Evolutionary conservation across 345 rosid species (phyloP), one percentile per base, ranked within the genome.

Genomic region (Draba incana): DNA sequence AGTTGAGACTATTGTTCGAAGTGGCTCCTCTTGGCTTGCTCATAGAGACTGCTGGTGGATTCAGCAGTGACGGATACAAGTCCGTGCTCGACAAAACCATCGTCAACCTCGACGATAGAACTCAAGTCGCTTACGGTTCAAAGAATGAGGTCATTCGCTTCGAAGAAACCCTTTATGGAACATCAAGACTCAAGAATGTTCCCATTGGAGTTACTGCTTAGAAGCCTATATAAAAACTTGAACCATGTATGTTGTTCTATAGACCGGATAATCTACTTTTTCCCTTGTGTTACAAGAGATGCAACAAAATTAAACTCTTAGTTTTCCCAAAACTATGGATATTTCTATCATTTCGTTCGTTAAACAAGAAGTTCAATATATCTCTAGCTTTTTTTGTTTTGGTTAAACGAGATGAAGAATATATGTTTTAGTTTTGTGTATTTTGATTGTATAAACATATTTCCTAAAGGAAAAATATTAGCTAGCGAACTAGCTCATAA

Each of bases 51-150:
- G 98, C 96, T 5, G 98, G 98, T 2, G 98, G 98, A 14, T 83
- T 77, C 80, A 92, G 98, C 58, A 92, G 98, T 56, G 98, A 92
- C 55, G 98, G 98, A 23, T 1, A 79, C 48, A 69, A 64, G 27
- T 92, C 98, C 0, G 96, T 92, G 42, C 83, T 92, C 4, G 96
- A 92, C 74, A 87, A 86, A 64, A 85, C 82, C 69, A 83, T 92
- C 54, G 24, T 9, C 41, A 77, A 70, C 73, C 90, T 92, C 8
- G 98, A 89, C n/a, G 98, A 92, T 15, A 83, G 98, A 82, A 92
- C 97, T 57, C 99, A 94, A 83, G 97, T 94, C 13, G 99, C 97
- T 10, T 94, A 87, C 53, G 97, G 99, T 4, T 94, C 97, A 16
- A 91, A 94, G 88, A 77, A 87, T 1, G 99, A 94, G 84, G 86